Base-by-base conservation (phyloP, 2,329 filamentous ascomycete species). In the Phoma sp. region DNA sequence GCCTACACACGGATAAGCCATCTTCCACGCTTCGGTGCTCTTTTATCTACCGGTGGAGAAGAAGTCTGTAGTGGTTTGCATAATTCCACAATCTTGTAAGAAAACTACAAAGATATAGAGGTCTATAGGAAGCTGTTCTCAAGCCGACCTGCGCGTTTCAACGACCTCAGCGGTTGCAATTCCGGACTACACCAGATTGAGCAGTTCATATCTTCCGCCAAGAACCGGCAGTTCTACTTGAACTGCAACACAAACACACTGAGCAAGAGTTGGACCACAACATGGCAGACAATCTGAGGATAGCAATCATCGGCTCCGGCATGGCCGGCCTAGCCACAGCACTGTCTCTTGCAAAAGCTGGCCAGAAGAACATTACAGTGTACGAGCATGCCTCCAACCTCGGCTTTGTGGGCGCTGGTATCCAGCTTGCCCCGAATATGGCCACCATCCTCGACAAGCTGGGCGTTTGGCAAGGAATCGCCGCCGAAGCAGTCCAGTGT, bases 341-440 rank as follows among this genome's bases (percentile, higher is more conserved):
- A 6, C 81, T 93, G 32, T 84, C 89, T 10, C 82, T 93, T 32
- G 89, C 90, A 36, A 89, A 89, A 75, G 86, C 87, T 64, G 90
- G 90, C 7, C 93, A 93, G 75, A 84, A 80, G 60, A 78, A 89
- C 52, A 87, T 93, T 66, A 80, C 88, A 49, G 84, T 93, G 45
- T 93, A 86, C 71, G 90, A 93, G 71, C 83, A 82, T 32, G 89
- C 89, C 0, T 84, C 87, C 4, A 83, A 86, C 60, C 81, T 93
- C 4, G 90, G 90, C 4, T 93, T 93, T 65, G 89, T 93, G 1
- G 91, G 91, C 23, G 91, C 91, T 1, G 91, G 91, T 4, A 93
- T 95, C 61, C 91, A 96, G 71, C 80, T 93, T 53, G 89, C 90
- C 0, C 90, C 90, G 0, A 96, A 95, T 62, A 89, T 93, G 82